Base-by-base conservation (phyloP, 345 rosid genomes). In the Moringa oleifera region DNA sequence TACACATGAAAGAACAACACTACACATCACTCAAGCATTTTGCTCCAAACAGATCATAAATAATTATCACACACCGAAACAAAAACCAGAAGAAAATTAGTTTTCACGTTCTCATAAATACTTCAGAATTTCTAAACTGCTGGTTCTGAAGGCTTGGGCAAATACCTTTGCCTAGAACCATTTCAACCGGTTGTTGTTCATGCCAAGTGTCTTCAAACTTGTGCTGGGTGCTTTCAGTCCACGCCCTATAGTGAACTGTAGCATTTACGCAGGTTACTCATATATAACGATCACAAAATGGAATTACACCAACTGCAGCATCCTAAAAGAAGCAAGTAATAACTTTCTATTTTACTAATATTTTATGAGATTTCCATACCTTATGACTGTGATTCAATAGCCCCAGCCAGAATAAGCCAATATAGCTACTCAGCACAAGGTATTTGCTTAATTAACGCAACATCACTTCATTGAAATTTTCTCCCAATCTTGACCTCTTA, bases 151-250 rank as follows among this genome's bases (percentile, higher is more conserved):
- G 47, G 22, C 3, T 41, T 20, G 31, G 59, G 18, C 19, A 64
- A 52, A 61, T 80, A 88, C 94, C 98, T 88, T 90, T 93, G 25
- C 96, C 97, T 70, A 90, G 50, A 46, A 90, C 76, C 84, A 90
- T 67, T 75, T 86, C 96, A 72, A 83, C 55, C 10, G 94, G 97
- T 52, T 82, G 94, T 67, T 86, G 96, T 61, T 93, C 97, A 50
- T 77, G 79, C 94, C 98, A 82, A 20, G 96, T 90, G 63, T 90
- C 98, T 59, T 90, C 98, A 65, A 88, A 90, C 70, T 93, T 90
- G 75, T 93, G 98, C 68, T 71, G 83, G 17, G 87, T 78, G 74
- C 80, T 67, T 74, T 88, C 84, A 23, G 88, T 68, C 98, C 98
- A 93, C 68, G 79, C 97, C 74, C 77, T 86, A 67, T 86, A 90